Base-by-base conservation (phyloP, 177 flowering plant species). In the Tripterygium wilfordii region DNA sequence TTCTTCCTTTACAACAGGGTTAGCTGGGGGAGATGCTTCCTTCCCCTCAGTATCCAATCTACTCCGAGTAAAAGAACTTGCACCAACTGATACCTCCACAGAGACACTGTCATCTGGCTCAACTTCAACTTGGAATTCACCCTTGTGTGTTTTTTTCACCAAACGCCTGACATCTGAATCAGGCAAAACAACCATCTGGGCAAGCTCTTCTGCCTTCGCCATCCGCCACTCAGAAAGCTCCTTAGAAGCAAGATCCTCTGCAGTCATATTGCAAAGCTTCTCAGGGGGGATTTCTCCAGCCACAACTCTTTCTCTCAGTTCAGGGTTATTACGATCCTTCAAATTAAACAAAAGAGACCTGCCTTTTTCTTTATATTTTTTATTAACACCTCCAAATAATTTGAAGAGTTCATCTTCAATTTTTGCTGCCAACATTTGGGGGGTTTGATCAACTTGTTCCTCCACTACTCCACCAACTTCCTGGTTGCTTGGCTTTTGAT, bases 201-300 rank as follows among this genome's bases (percentile, higher is more conserved):
- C 95, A 62, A 87, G 58, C 60, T 85, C 97, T 65, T 94, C 97
- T 10, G 99, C 99, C 65, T 90, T 90, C 28, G 97, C 99, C 58
- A 81, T 84, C 37, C 99, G 81, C 97, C 99, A 94, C 69, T 90
- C 45, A 23, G 97, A 83, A 41, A 90, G 92, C 72, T 94, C 95
- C 74, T 88, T 75, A 3, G 99, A 94, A 66, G 99, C 99, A 59
- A 94, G 94, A 53, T 94, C 99, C 70, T 94, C 99, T 1, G 97
- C 88, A 17, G 89, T 79, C 99, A 94, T 94, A 7, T 85, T 65
- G 64, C 97, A 94, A 30, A 94, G 71, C 21, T 76, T 76, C 12
- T 77, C 86, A 12, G 99, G 97, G 14, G 83, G 35, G 32, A 90
- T 85, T 44, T 80, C 88, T 45, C 97, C 95, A 14, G 84, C 72